phyloP scores from a whole-genome alignment of 1,284 basidiomycete species.

The Puccinia horiana region DNA sequence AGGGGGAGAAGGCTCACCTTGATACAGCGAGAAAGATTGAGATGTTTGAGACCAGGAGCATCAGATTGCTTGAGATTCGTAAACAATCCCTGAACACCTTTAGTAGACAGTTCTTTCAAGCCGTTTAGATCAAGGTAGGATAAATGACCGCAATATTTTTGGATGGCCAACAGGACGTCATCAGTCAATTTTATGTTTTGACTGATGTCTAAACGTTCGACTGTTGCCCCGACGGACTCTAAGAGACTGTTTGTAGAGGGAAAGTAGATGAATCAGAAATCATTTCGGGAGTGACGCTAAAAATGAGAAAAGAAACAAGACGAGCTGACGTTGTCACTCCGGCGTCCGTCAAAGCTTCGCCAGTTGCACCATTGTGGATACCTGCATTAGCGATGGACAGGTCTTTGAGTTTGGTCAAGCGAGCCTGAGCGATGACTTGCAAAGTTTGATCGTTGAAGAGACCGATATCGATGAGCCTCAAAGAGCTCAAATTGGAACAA shows the following conservation, averaged over 20 bases:
- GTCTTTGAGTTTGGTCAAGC: slow-evolving; percentile 15
- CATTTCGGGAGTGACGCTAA: background rate
- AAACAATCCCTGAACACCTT: slow-evolving; percentile 52
- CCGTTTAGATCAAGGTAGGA: slow-evolving; percentile 66
- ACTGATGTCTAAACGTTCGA: slow-evolving; percentile 68
- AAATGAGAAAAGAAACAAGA: background rate
- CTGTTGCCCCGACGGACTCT: slow-evolving; percentile 51
- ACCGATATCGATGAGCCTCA: slow-evolving; percentile 79
- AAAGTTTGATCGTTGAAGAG: slow-evolving; percentile 70
- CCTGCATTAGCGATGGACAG: slow-evolving; percentile 44
- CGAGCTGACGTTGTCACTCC: slow-evolving; percentile 26
- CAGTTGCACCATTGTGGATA: slow-evolving; percentile 41
- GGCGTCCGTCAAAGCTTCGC: slow-evolving; percentile 35
- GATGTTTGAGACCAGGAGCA: slow-evolving; percentile 25
- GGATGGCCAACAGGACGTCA: slow-evolving; percentile 68
- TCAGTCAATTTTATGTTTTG: slow-evolving; percentile 66
- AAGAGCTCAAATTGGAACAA: slow-evolving; percentile 68
- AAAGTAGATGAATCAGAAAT: background rate
- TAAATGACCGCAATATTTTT: slow-evolving; percentile 64
- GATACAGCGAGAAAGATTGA: slow-evolving; percentile 48
- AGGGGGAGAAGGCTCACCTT: background rate
- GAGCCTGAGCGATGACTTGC: slow-evolving; percentile 60
- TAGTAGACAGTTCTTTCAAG: slow-evolving; percentile 64
- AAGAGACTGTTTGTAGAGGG: slow-evolving; percentile 52
- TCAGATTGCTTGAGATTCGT: slow-evolving; percentile 17